A percentile compares a stretch with the other conserved stretches of the same genome.
These are phyloP conservation scores for Suhomyces sp. DNA, from an alignment of 805 yeast species.

Conservation along the genomic window DNA sequence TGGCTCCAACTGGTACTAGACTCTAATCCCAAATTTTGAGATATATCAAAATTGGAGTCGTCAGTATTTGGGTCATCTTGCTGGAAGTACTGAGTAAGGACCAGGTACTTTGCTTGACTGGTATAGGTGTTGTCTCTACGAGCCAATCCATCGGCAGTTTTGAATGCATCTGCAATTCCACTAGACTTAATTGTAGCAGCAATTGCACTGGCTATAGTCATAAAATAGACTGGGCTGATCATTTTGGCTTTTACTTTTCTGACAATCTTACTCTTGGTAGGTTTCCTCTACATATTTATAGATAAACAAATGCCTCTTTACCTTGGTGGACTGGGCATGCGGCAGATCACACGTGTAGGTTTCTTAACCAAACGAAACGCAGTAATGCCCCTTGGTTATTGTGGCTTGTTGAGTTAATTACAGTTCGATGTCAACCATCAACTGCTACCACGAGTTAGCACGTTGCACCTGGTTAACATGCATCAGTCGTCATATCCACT, in stretches of 20 bases:
- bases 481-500: not conserved
- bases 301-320: not conserved
- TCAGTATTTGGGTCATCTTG: slow-evolving; percentile 15
- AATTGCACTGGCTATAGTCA: not conserved
- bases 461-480: not conserved
- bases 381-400: not conserved
- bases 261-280: not conserved
- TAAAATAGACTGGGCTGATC: not conserved
- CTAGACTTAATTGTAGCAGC: not conserved
- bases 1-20: slow-evolving; percentile 19
- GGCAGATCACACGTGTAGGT: not conserved
- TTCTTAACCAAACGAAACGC: not conserved
- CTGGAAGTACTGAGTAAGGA: slow-evolving; percentile 15
- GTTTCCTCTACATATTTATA: not conserved
- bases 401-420: not conserved
- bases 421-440: not conserved
- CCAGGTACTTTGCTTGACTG: slow-evolving; percentile 6
- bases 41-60: slow-evolving; percentile 10
- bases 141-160: not conserved
- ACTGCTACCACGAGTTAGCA: not conserved
- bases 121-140: not conserved
- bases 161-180: not conserved
- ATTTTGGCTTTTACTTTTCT: not conserved
- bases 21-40: slow-evolving; percentile 22
- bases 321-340: not conserved